These are phyloP conservation scores for Annulohypoxylon bovei DNA, from an alignment of 495 filamentous ascomycete species.

Conservation along the genomic window DNA sequence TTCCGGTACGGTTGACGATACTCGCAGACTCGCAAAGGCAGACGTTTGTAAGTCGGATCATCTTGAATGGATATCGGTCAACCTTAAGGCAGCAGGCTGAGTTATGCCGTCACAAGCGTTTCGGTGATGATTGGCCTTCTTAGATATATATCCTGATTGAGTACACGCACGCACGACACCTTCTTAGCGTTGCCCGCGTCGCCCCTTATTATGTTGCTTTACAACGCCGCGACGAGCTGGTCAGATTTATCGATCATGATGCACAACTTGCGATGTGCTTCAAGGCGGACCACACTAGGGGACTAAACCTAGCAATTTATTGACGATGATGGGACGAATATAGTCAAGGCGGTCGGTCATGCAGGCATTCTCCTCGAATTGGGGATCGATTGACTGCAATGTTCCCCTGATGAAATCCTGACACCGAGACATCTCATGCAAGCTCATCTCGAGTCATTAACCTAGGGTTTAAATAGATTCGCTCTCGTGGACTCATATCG, in stretches of 20 bases:
- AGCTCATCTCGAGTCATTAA: constrained; percentile 37
- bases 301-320: neutral
- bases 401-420: constrained; percentile 39
- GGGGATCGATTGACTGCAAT: constrained; percentile 26
- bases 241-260: constrained; percentile 32
- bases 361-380: constrained; percentile 31
- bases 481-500: constrained; percentile 16
- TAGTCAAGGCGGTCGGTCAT: constrained; percentile 29
- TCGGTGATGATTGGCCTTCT: constrained; percentile 26
- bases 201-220: neutral
- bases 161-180: constrained; percentile 29
- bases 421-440: constrained; percentile 42
- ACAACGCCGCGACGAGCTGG: constrained; percentile 1
- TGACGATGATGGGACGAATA: constrained; percentile 15
- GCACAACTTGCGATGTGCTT: constrained; percentile 25
- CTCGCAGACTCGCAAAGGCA: constrained; percentile 20
- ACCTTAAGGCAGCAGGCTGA: constrained; percentile 25
- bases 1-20: constrained; percentile 17
- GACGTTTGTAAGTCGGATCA: constrained; percentile 15
- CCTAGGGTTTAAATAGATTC: constrained; percentile 21
- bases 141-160: constrained; percentile 12
- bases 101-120: constrained; percentile 11
- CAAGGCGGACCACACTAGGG: constrained; percentile 9
- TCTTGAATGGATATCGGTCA: constrained; percentile 3
- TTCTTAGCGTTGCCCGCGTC: constrained; percentile 7